These are phyloP conservation scores for Pezicula rhizophila DNA, from an alignment of 2,329 filamentous ascomycete species.

Conservation along the genomic window DNA sequence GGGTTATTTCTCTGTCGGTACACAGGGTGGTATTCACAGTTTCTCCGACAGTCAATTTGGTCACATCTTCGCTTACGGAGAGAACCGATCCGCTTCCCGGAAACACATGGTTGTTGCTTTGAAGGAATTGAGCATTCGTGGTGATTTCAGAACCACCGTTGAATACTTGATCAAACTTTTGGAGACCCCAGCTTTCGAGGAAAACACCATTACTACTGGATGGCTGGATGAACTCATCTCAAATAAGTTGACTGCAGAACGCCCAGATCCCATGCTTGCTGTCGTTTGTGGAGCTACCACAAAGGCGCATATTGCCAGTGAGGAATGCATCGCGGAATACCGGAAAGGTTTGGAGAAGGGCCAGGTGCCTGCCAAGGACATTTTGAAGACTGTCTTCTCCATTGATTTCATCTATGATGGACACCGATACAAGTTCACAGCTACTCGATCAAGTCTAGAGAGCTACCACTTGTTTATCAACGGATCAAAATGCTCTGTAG, in stretches of 20 bases:
- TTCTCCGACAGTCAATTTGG: conserved; percentile 99
- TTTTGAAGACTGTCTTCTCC: conserved; percentile 94
- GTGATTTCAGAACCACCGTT: conserved; percentile 97
- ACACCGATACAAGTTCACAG: conserved; percentile 94
- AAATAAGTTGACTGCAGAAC: conserved; percentile 93
- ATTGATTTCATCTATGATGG: conserved; percentile 99
- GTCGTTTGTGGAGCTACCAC: conserved; percentile 92
- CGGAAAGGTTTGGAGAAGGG: conserved; percentile 87
- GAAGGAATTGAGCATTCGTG: conserved; percentile 98
- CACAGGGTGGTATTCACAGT: conserved; percentile 94
- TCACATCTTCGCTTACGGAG: conserved; percentile 98
- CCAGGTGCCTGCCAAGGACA: conserved; percentile 93
- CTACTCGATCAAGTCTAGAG: conserved; percentile 83
- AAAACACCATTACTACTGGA: conserved; percentile 97
- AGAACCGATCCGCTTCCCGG: conserved; percentile 90
- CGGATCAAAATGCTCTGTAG: conserved; percentile 90
- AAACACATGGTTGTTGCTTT: conserved; percentile 99
- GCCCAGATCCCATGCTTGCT: conserved; percentile 89
- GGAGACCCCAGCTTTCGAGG: conserved; percentile 96
- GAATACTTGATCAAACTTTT: conserved; percentile 98
- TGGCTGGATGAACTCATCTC: conserved; percentile 99
- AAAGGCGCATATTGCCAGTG: conserved; percentile 91
- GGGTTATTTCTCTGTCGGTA: conserved; percentile 99
- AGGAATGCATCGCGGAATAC: conserved; percentile 83
- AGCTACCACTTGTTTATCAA: conserved; percentile 99